Percentiles rank a stretch among this genome's conserved stretches.
Evolutionary conservation across 2,329 filamentous ascomycete genomes (phyloP).

Genomic region (Cadophora sp.): DNA sequence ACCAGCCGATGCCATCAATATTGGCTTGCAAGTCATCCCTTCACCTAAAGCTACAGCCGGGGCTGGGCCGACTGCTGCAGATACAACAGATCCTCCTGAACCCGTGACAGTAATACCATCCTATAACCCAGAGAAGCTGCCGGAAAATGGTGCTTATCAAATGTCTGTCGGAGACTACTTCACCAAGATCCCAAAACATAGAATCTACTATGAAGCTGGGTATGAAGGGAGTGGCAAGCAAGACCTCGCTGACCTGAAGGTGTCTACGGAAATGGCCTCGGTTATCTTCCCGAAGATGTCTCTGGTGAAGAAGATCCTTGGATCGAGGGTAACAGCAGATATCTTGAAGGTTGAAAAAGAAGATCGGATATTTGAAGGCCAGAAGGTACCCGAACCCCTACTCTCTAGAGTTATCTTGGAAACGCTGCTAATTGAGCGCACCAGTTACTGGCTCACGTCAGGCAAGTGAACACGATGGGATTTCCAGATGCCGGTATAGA

Average conservation of each 20-base stretch:
- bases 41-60: not conserved
- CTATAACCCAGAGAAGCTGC: constrained; percentile 13
- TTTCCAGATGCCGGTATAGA: constrained; percentile 48
- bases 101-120: not conserved
- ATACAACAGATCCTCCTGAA: not conserved
- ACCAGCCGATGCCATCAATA: constrained; percentile 1
- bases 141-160: constrained; percentile 6
- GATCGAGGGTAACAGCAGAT: not conserved
- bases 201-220: constrained; percentile 22
- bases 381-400: constrained; percentile 7
- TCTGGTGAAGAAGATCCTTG: constrained; percentile 14
- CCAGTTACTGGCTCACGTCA: constrained; percentile 46
- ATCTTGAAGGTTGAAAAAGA: not conserved
- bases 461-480: constrained; percentile 49
- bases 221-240: not conserved
- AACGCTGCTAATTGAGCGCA: not conserved
- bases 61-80: not conserved
- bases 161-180: constrained; percentile 24
- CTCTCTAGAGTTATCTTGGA: not conserved
- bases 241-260: not conserved
- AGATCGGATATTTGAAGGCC: constrained; percentile 18
- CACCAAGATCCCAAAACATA: constrained; percentile 3
- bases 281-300: constrained; percentile 19
- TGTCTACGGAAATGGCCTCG: not conserved
- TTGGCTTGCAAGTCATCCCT: not conserved